phyloP scores from a whole-genome alignment of 768 basidiomycete species.

The Favolaschia claudopus region DNA sequence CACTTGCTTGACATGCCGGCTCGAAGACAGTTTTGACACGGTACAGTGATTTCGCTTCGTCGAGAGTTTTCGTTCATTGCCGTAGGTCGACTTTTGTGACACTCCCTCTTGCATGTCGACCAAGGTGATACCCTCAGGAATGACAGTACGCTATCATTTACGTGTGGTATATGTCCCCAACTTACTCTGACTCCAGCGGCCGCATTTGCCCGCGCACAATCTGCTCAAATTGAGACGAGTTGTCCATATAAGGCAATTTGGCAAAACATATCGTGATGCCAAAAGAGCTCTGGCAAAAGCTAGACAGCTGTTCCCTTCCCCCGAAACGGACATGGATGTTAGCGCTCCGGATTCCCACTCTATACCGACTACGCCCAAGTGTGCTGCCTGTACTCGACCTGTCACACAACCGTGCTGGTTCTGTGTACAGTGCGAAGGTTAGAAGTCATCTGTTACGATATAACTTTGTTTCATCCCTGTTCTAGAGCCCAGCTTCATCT shows the following conservation, averaged over 20 bases:
- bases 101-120: neutral
- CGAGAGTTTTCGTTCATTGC: neutral
- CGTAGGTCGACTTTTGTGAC: slow-evolving; percentile 22
- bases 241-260: slow-evolving; percentile 2
- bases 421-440: slow-evolving; percentile 17
- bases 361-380: neutral
- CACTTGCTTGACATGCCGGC: slow-evolving; percentile 25
- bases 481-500: slow-evolving; percentile 12
- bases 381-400: slow-evolving; percentile 1
- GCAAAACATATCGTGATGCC: neutral
- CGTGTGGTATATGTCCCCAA: neutral
- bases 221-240: neutral
- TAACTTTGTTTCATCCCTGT: neutral
- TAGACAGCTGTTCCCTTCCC: neutral
- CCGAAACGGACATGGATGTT: neutral
- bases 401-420: slow-evolving; percentile 15
- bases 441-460: neutral
- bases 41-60: neutral
- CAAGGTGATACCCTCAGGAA: slow-evolving; percentile 16
- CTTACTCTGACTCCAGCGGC: neutral
- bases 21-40: slow-evolving; percentile 22
- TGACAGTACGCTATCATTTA: slow-evolving; percentile 15
- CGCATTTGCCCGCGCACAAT: slow-evolving; percentile 4
- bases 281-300: neutral
- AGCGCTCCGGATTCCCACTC: neutral